Evolutionary conservation across 1,284 basidiomycete genomes (phyloP).

Genomic region (Peniophora sp.): DNA sequence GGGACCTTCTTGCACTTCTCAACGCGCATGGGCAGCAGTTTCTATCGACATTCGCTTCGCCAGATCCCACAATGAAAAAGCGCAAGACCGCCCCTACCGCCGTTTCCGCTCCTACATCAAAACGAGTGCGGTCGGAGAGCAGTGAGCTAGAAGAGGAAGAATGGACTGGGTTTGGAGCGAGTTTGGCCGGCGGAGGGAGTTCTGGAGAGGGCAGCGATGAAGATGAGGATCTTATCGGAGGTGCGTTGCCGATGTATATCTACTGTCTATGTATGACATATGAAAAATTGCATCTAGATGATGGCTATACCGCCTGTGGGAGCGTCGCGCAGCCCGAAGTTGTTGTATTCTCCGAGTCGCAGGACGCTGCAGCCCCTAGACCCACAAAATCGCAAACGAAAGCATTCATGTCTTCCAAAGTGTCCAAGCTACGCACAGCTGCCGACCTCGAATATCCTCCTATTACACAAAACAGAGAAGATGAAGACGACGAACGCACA

Average conservation of each 20-base stretch:
- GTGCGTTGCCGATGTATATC: not conserved
- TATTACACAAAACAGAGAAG: conserved; percentile 20
- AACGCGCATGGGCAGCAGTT: conserved; percentile 61
- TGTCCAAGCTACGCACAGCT: conserved; percentile 46
- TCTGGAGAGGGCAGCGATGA: conserved; percentile 9
- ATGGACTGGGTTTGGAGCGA: conserved; percentile 24
- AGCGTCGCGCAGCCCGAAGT: conserved; percentile 29
- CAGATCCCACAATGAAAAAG: conserved; percentile 8
- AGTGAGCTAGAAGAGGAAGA: conserved; percentile 19
- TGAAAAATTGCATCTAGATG: conserved; percentile 20
- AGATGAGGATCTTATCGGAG: conserved; percentile 1
- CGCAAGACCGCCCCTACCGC: not conserved
- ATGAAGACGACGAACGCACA: conserved; percentile 51
- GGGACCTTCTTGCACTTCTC: conserved; percentile 44
- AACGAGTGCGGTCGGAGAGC: not conserved
- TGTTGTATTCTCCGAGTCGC: conserved; percentile 48
- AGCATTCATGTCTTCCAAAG: conserved; percentile 77
- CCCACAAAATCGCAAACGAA: conserved; percentile 41
- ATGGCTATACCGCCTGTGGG: conserved; percentile 28
- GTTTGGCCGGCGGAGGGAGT: conserved; percentile 1
- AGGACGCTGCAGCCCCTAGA: conserved; percentile 4
- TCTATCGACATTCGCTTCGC: conserved; percentile 41
- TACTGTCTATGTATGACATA: not conserved
- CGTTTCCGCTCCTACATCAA: not conserved
- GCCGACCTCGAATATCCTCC: conserved; percentile 11